A percentile compares a stretch with the other conserved stretches of the same genome.
Evolutionary conservation across 345 rosid genomes (phyloP).

Genomic region (Hibiscus syriacus): DNA sequence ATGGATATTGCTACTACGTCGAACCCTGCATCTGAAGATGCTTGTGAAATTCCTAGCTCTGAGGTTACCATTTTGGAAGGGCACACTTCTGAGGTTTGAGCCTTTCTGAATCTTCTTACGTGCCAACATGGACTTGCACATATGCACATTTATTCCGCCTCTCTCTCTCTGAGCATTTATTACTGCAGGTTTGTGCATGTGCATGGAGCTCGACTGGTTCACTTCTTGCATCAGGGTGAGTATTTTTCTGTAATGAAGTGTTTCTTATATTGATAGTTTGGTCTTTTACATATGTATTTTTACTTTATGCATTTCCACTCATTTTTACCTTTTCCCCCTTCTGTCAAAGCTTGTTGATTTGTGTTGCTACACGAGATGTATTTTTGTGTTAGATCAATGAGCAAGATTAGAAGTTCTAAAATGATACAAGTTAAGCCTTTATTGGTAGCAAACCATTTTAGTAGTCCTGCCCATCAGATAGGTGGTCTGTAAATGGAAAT

Average conservation of each 20-base stretch:
- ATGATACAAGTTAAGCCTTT: neutral
- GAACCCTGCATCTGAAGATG: constrained; percentile 39
- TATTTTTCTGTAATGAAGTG: constrained; percentile 14
- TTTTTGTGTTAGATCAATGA: neutral
- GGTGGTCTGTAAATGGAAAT: neutral
- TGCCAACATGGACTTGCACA: neutral
- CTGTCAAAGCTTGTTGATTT: neutral
- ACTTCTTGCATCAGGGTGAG: constrained; percentile 98
- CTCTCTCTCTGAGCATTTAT: constrained; percentile 1
- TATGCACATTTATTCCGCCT: neutral
- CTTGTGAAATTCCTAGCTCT: constrained; percentile 63
- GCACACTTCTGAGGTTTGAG: constrained; percentile 90
- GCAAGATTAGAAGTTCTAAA: neutral
- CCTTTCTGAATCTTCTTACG: neutral
- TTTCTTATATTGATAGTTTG: constrained; percentile 7
- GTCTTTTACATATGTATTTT: neutral
- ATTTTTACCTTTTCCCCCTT: neutral
- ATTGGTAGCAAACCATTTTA: neutral
- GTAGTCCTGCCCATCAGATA: neutral
- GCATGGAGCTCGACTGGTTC: constrained; percentile 99
- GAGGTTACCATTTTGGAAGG: constrained; percentile 96
- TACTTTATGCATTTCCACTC: neutral
- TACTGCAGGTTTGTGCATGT: constrained; percentile 84
- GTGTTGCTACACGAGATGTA: neutral
- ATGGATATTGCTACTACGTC: constrained; percentile 41